These are phyloP conservation scores for Colletotrichum sansevieriae DNA, from an alignment of 2,329 filamentous ascomycete genomes.

Conservation along the genomic window DNA sequence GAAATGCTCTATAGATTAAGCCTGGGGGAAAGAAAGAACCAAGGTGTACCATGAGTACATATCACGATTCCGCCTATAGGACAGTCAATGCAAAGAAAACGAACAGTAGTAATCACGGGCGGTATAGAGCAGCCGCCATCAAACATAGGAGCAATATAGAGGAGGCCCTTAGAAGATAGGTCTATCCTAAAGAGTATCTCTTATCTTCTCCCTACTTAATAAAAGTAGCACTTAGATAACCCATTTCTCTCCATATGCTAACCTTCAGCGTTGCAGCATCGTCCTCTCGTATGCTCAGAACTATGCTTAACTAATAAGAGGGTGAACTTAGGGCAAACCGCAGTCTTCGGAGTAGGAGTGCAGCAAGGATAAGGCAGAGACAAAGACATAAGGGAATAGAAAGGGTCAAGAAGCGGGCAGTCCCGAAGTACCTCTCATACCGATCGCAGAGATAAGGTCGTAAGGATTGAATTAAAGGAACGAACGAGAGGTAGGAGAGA, in stretches of 20 bases:
- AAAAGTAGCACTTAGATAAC: background rate
- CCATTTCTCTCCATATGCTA: background rate
- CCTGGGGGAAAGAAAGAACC: background rate
- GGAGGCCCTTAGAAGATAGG: background rate
- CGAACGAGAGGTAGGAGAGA: background rate
- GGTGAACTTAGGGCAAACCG: background rate
- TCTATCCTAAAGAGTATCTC: background rate
- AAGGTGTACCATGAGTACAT: background rate
- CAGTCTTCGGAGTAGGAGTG: background rate
- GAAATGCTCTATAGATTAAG: background rate
- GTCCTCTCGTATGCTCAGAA: background rate
- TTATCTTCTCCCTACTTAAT: background rate
- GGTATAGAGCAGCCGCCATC: background rate
- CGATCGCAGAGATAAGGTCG: background rate
- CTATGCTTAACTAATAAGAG: background rate
- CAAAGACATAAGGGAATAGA: background rate
- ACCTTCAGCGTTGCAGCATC: background rate
- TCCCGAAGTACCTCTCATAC: background rate
- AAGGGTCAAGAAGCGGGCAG: background rate
- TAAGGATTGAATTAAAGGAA: background rate
- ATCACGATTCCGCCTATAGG: background rate
- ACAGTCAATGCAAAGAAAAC: background rate
- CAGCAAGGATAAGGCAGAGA: background rate
- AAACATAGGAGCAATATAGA: background rate
- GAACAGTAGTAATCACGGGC: background rate